Percentiles rank a stretch among this genome's conserved stretches.
These are phyloP conservation scores for Xerocomus brunneocitrinus DNA, from an alignment of 768 basidiomycete species.

Conservation along the genomic window DNA sequence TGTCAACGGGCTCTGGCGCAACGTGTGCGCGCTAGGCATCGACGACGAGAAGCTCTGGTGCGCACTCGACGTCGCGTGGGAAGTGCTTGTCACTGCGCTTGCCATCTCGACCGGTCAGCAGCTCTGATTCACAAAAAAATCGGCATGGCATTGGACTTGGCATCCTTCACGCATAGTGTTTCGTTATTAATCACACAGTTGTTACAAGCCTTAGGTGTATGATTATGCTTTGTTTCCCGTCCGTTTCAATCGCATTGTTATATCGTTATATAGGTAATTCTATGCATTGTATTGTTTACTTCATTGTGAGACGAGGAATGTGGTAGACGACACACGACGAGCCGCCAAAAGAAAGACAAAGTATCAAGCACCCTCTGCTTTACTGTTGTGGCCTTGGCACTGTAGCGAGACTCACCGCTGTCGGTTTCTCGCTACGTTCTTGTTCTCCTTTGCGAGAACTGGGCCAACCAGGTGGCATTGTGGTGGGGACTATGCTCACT, in stretches of 20 bases:
- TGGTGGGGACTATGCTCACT: too few species aligned
- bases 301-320: too few species aligned
- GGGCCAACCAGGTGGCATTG: too few species aligned
- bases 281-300: not conserved
- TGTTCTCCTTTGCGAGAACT: too few species aligned
- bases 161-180: not conserved
- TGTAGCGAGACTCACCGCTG: too few species aligned
- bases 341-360: too few species aligned
- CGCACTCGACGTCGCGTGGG: conserved; percentile 48
- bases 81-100: conserved; percentile 41
- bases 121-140: not conserved
- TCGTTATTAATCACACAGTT: not conserved
- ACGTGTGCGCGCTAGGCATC: conserved; percentile 47
- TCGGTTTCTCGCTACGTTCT: too few species aligned
- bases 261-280: not conserved
- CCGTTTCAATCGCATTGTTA: not conserved
- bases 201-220: not conserved
- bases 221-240: not conserved
- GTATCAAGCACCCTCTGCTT: too few species aligned
- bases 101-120: conserved; percentile 24
- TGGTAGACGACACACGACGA: too few species aligned
- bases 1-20: conserved; percentile 49
- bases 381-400: too few species aligned
- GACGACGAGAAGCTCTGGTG: conserved; percentile 45
- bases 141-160: not conserved